phyloP scores from a whole-genome alignment of 805 yeast species.

The Lipomyces yamanashiensis region DNA sequence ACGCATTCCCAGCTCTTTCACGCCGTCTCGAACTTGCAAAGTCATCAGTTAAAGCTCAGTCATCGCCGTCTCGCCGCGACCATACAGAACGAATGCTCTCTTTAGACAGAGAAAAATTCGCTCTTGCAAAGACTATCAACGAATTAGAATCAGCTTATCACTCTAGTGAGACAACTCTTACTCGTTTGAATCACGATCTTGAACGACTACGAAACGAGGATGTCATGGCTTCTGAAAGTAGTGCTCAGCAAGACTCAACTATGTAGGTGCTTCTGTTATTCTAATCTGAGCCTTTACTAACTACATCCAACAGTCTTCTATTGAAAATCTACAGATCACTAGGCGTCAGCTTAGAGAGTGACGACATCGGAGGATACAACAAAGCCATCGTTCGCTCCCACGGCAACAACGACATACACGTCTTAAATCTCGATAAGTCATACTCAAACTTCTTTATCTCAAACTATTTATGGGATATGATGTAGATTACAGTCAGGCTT shows the following conservation, averaged over 20 bases:
- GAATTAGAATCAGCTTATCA: conserved; percentile 36
- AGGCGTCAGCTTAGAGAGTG: conserved; percentile 33
- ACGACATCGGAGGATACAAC: conserved; percentile 26
- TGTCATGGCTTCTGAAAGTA: conserved; percentile 19
- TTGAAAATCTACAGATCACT: conserved; percentile 34
- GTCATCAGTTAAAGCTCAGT: conserved; percentile 20
- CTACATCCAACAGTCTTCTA: conserved; percentile 13
- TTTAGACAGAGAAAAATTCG: conserved; percentile 35
- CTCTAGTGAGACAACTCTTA: conserved; percentile 30
- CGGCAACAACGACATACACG: conserved; percentile 33
- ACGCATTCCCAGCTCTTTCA: conserved; percentile 24
- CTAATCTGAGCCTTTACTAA: background rate
- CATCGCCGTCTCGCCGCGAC: conserved; percentile 17
- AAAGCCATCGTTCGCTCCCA: conserved; percentile 36
- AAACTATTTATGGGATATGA: conserved; percentile 74
- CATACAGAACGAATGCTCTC: conserved; percentile 31
- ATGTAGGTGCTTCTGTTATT: conserved; percentile 17
- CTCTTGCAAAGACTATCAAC: conserved; percentile 37
- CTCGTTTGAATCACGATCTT: conserved; percentile 30
- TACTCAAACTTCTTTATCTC: conserved; percentile 71
- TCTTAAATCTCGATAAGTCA: conserved; percentile 45
- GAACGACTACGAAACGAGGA: conserved; percentile 32
- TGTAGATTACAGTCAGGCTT: conserved; percentile 16
- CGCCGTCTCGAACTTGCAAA: conserved; percentile 31
- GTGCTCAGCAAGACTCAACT: conserved; percentile 34